phyloP scores from a whole-genome alignment of 495 filamentous ascomycete genomes.

The Xylaria intraflava region DNA sequence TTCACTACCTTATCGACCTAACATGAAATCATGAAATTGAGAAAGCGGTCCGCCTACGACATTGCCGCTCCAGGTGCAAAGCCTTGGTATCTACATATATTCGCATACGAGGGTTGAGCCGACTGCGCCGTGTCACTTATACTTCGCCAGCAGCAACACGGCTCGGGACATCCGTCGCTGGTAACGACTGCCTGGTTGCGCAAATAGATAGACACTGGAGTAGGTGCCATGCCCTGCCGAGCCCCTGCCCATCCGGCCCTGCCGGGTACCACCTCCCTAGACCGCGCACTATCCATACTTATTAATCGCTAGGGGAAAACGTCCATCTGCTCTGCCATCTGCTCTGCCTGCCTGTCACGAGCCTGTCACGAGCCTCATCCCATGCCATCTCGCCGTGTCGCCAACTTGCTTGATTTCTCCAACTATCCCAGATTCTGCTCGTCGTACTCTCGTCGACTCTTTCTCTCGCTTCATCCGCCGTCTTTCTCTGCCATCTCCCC shows the following conservation, averaged over 20 bases:
- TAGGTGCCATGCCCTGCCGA: too few species aligned
- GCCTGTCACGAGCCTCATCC: too few species aligned
- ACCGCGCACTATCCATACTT: too few species aligned
- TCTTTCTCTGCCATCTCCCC: not conserved
- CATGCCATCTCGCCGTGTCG: not conserved
- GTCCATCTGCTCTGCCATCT: not conserved
- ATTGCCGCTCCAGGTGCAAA: not conserved
- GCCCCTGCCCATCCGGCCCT: too few species aligned
- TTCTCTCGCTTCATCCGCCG: not conserved
- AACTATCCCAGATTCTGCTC: not conserved
- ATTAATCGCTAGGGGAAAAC: too few species aligned
- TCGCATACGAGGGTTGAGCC: not conserved
- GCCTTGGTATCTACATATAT: not conserved
- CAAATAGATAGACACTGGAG: too few species aligned
- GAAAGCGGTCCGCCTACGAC: not conserved
- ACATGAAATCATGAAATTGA: not conserved
- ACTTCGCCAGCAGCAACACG: too few species aligned
- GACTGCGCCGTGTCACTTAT: not conserved
- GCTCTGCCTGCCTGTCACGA: constrained; percentile 1
- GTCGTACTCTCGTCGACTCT: not conserved
- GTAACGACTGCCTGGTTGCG: too few species aligned
- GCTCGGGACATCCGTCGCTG: too few species aligned
- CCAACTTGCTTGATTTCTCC: not conserved
- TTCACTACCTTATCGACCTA: too few species aligned
- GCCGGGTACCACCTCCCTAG: too few species aligned